Percentiles rank a stretch among this genome's conserved stretches.
Evolutionary conservation across 768 basidiomycete species (phyloP).

Genomic region (Hydnum rufescens): DNA sequence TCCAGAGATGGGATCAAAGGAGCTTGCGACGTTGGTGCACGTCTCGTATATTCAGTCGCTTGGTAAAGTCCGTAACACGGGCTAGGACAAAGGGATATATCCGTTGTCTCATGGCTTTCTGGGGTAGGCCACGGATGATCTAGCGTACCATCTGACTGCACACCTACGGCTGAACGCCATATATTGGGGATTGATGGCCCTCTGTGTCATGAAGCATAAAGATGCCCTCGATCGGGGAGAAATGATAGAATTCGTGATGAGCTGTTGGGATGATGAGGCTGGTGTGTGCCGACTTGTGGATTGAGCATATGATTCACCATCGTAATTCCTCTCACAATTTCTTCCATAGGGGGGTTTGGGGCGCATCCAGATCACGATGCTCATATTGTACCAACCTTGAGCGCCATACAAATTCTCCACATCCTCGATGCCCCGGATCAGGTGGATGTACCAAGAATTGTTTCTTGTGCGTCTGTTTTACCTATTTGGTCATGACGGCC

Average conservation of each 20-base stretch:
- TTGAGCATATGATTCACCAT: background rate
- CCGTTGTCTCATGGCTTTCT: background rate
- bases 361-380: conserved; percentile 89
- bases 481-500: background rate
- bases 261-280: conserved; percentile 85
- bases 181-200: conserved; percentile 88
- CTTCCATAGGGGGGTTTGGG: conserved; percentile 58
- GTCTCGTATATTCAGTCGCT: conserved; percentile 6
- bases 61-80: background rate
- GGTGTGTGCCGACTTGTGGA: conserved; percentile 26
- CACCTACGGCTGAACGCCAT: conserved; percentile 91
- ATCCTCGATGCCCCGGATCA: conserved; percentile 66
- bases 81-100: background rate
- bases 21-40: background rate
- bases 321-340: background rate
- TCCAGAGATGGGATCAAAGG: no score
- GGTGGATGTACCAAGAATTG: conserved; percentile 27
- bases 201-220: conserved; percentile 56
- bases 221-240: conserved; percentile 69
- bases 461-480: conserved; percentile 2
- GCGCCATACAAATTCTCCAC: conserved; percentile 78
- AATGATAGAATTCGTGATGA: conserved; percentile 77
- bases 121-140: conserved; percentile 51
- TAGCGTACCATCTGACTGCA: conserved; percentile 74
- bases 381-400: conserved; percentile 68